Base-by-base conservation (phyloP, 1,284 basidiomycete genomes). In the Moesziomyces antarcticus region DNA sequence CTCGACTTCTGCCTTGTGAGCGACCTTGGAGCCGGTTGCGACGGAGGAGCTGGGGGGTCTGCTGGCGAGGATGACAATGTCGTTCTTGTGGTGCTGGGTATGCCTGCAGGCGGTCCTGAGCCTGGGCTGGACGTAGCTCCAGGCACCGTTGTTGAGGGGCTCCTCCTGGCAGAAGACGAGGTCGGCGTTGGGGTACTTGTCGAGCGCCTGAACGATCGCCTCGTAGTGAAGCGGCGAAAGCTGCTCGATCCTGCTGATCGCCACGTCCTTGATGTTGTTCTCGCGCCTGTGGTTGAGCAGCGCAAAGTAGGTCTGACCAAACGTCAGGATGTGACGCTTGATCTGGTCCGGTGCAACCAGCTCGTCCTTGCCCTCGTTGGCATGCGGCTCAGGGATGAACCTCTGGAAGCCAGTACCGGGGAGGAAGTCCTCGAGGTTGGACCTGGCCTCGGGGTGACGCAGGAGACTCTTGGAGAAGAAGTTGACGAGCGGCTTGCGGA, bases 391-490 rank as follows among this genome's bases (percentile, higher is more conserved):
- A 50, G 95, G 92, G 58, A 99, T 84, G 87, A 96, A 99, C 66
- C 94, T 90, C 86, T 94, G 89, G 90, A 99, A 99, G 82, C 90
- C 87, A 18, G 92, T 93, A 41, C 97, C 92, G 70, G 90, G 93
- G 35, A 89, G 86, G 90, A 99, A 93, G 84, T 98, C 96, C 13
- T 89, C 89, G 10, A 99, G 86, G 21, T 89, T 88, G 0, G 95
- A 98, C 70, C 93, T 91, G 40, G 94, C 96, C 62, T 89, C 89
- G 13, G 96, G 94, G 85, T 98, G 95, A 78, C 96, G 94, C 56
- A 99, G 88, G 44, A 99, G 89, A 67, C 89, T 91, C 88, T 99
- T 99, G 50, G 94, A 96, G 90, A 97, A 98, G 90, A 98, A 97
- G 80, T 93, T 67, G 81, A 99, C 90, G 57, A 84, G 65, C 30